Percentiles rank a stretch among this genome's conserved stretches.
Conservation (phyloP, 2,329 filamentous ascomycete genomes). For the Nigrograna mackinnonii region DNA sequence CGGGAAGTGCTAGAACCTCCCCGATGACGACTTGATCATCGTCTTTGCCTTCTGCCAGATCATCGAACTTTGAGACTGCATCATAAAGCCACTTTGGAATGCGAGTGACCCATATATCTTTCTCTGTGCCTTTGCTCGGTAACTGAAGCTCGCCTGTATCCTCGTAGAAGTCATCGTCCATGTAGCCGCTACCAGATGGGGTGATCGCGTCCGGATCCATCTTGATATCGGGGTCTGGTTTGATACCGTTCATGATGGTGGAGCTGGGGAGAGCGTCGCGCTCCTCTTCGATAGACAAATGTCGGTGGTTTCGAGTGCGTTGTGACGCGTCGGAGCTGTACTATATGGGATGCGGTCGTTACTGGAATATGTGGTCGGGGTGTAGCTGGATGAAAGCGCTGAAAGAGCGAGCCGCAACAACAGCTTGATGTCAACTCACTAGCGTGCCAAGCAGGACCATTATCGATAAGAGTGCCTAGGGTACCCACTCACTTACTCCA, state of each 20-base stretch:
- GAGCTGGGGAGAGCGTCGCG: too few species aligned
- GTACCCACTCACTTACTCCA: too few species aligned
- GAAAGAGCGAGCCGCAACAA: too few species aligned
- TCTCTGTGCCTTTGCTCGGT: conserved; percentile 26
- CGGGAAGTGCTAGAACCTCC: conserved; percentile 30
- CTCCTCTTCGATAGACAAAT: too few species aligned
- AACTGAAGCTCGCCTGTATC: conserved; percentile 48
- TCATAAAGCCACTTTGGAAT: conserved; percentile 45
- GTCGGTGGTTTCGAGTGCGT: too few species aligned
- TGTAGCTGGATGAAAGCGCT: too few species aligned
- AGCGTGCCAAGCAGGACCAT: too few species aligned
- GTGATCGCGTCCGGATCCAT: conserved; percentile 38
- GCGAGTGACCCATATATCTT: conserved; percentile 41
- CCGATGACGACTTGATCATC: conserved; percentile 44
- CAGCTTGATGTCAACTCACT: too few species aligned
- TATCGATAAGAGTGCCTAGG: too few species aligned
- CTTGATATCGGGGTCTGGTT: conserved; percentile 41
- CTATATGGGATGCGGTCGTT: too few species aligned
- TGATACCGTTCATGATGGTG: conserved; percentile 43
- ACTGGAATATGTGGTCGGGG: too few species aligned
- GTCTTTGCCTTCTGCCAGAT: conserved; percentile 37
- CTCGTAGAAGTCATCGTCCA: conserved; percentile 48
- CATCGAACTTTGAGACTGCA: conserved; percentile 38
- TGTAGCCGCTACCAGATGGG: conserved; percentile 31
- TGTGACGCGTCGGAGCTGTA: too few species aligned